Evolutionary conservation across 1,284 basidiomycete genomes (phyloP).

Genomic region (Takashimella tepidaria): DNA sequence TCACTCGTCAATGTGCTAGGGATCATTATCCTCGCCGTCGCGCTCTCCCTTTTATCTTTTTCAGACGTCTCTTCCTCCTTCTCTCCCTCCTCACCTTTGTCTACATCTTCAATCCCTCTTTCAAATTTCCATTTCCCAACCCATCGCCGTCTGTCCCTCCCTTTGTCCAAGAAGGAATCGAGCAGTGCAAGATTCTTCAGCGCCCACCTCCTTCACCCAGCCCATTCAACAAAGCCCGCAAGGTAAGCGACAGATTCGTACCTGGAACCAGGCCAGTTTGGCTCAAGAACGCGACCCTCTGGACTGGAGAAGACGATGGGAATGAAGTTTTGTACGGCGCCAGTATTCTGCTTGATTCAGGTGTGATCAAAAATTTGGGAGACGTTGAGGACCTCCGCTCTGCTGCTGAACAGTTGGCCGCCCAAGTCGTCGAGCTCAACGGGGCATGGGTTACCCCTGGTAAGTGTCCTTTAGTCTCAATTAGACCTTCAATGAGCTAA

Average conservation of each 20-base stretch:
- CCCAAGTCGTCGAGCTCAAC: slow-evolving; percentile 43
- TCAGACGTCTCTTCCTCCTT: neutral
- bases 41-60: neutral
- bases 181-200: slow-evolving; percentile 36
- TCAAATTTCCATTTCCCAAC: slow-evolving; percentile 5
- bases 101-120: neutral
- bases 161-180: slow-evolving; percentile 35
- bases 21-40: neutral
- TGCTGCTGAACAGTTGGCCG: slow-evolving; percentile 7
- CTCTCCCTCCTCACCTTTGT: neutral
- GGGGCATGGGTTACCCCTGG: slow-evolving; percentile 52
- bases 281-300: slow-evolving; percentile 72
- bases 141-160: slow-evolving; percentile 19
- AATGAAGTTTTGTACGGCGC: slow-evolving; percentile 57
- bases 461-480: slow-evolving; percentile 6
- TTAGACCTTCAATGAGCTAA: no score
- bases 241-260: slow-evolving; percentile 65
- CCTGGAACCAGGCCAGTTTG: slow-evolving; percentile 59
- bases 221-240: slow-evolving; percentile 53
- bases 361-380: slow-evolving; percentile 49
- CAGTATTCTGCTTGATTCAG: slow-evolving; percentile 49
- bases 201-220: slow-evolving; percentile 23
- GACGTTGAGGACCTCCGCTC: slow-evolving; percentile 19
- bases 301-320: slow-evolving; percentile 64
- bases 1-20: no score